phyloP scores from a whole-genome alignment of 2,329 filamentous ascomycete genomes.

The Calonectria honghensis region DNA sequence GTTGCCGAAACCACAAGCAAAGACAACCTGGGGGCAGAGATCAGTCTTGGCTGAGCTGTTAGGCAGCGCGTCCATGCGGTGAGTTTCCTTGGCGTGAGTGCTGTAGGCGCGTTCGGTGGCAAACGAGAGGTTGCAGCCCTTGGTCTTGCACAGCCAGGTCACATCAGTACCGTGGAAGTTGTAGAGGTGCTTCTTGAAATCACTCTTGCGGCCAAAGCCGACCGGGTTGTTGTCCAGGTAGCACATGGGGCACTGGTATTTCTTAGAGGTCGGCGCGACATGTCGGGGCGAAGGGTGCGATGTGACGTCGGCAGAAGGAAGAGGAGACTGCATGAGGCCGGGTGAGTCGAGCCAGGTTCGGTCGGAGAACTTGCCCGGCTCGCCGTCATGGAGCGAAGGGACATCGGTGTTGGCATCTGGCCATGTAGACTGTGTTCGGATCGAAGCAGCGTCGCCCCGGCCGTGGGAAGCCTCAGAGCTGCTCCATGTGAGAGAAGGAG shows the following conservation, averaged over 20 bases:
- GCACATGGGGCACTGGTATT: constrained; percentile 68
- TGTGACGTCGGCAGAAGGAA: constrained; percentile 58
- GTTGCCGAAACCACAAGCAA: constrained; percentile 64
- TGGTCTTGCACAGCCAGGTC: constrained; percentile 65
- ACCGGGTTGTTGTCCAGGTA: constrained; percentile 67
- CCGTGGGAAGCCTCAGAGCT: constrained; percentile 64
- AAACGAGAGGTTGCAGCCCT: constrained; percentile 65
- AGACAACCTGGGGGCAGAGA: constrained; percentile 66
- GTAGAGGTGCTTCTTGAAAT: constrained; percentile 70
- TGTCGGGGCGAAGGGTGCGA: constrained; percentile 62
- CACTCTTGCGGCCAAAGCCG: constrained; percentile 67
- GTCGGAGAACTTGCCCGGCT: constrained; percentile 59
- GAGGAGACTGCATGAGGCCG: constrained; percentile 60
- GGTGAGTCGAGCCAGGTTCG: constrained; percentile 65
- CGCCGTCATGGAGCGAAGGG: constrained; percentile 59
- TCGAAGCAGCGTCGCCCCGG: constrained; percentile 63
- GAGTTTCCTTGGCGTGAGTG: constrained; percentile 65
- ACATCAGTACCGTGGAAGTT: constrained; percentile 67
- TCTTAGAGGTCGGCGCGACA: constrained; percentile 62
- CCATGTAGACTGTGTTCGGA: constrained; percentile 63
- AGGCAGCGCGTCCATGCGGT: constrained; percentile 64
- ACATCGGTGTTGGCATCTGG: constrained; percentile 59
- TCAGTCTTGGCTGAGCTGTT: constrained; percentile 65
- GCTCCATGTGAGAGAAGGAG: constrained; percentile 65
- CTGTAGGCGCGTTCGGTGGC: constrained; percentile 67